Conservation (phyloP, 768 basidiomycete genomes). For the Collybia sp. region DNA sequence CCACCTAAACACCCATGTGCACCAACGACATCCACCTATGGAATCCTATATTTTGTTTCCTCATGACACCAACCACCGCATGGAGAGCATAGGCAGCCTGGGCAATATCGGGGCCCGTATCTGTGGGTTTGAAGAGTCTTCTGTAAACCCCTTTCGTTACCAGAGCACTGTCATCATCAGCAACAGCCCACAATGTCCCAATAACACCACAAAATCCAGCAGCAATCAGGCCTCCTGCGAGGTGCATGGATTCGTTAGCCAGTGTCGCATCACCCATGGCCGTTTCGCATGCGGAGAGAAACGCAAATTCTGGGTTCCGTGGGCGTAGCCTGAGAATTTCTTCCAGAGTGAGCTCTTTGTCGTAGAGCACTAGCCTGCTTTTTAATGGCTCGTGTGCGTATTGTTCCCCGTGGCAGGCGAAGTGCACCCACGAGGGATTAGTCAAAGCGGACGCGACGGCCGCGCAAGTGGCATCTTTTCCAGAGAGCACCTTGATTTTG, state of each 20-base stretch:
- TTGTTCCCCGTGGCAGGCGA: conserved; percentile 20
- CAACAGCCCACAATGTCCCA: conserved; percentile 17
- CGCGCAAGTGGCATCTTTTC: neutral
- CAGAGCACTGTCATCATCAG: conserved; percentile 9
- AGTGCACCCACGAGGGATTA: conserved; percentile 13
- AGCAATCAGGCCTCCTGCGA: conserved; percentile 23
- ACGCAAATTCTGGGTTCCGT: conserved; percentile 26
- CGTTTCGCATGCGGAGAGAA: conserved; percentile 24
- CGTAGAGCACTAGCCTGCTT: conserved; percentile 13
- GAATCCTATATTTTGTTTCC: too few species aligned
- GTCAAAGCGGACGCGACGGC: conserved; percentile 1
- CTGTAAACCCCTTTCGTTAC: conserved; percentile 8
- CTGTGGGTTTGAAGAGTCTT: conserved; percentile 2
- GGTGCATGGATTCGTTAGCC: conserved; percentile 24
- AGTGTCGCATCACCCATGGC: conserved; percentile 11
- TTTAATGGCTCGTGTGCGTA: conserved; percentile 11
- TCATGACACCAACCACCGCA: too few species aligned
- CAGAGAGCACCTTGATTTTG: neutral
- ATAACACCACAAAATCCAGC: conserved; percentile 17
- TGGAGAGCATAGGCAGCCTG: too few species aligned
- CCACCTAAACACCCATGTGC: too few species aligned
- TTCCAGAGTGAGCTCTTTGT: conserved; percentile 15
- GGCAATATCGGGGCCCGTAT: too few species aligned
- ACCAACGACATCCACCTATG: too few species aligned
- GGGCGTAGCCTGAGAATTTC: conserved; percentile 15